Base-by-base conservation (phyloP, 306 rosid species). In the Medicago lupulina region DNA sequence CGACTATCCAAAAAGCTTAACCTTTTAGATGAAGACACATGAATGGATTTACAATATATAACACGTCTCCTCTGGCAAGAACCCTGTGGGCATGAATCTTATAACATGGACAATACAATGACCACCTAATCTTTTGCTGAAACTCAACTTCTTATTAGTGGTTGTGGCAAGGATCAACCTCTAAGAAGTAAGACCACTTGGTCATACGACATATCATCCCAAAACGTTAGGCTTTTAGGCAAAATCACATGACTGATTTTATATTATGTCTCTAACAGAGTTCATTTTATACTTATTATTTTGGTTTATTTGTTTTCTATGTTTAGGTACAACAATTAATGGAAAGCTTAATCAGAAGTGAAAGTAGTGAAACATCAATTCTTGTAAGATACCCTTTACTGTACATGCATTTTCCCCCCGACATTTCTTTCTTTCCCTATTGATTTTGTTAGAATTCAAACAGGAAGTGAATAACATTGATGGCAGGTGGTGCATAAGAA, bases 401-500 rank as follows among this genome's bases (percentile, higher is more conserved):
- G 59, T 54, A 69, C 28, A 57, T 54, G 65, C 50, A 47, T 72
- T 71, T 51, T 12, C 18, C 47, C 51, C 69, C 71, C 34, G 9
- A 31, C 44, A 49, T 71, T 82, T 75, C 65, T 76, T 69, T 76
- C 38, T 78, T 71, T 71, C 41, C 60, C 61, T 72, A 78, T 73
- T 85, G 77, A 61, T 59, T 63, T 25, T 71, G 43, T 61, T 63
- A 71, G 66, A 76, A 71, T 76, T 88, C 73, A 69, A 70, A 62
- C 91, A 95, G 98, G 97, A 88, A 89, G 88, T 87, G 84, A 86
- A 87, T 73, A 86, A 84, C 17, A 54, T 92, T 72, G 91, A 90
- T 83, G 98, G 98, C 75, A 90, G 98, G 89, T 95, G 96, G 98
- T 90, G 97, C 77, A 70, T 92, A 80, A 90, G 82, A 80, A 87